Percentiles rank a stretch among this genome's conserved stretches.
Conservation (phyloP, 768 basidiomycete genomes). For the Grammothele lineata region DNA sequence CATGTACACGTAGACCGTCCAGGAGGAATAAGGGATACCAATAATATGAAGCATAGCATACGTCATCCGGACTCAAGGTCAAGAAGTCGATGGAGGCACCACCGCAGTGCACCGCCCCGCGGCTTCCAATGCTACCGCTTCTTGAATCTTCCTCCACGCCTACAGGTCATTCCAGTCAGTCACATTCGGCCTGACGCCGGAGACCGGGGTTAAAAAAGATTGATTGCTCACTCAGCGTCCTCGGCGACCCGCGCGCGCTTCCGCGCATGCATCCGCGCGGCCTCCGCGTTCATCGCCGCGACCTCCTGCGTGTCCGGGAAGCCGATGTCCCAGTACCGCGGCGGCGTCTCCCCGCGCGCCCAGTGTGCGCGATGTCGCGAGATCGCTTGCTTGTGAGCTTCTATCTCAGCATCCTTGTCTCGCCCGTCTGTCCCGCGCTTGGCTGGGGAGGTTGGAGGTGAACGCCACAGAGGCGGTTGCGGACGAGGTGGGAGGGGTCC, state of each 20-base stretch:
- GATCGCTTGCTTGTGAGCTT: constrained; percentile 62
- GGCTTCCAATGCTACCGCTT: too few species aligned
- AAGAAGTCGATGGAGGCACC: too few species aligned
- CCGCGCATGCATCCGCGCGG: constrained; percentile 64
- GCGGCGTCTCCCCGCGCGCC: constrained; percentile 71
- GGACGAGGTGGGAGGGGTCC: constrained; percentile 65
- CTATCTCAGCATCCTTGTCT: constrained; percentile 21
- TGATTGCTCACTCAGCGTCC: constrained; percentile 48
- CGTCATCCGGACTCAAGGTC: too few species aligned
- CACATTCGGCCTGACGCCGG: not conserved
- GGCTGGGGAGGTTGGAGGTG: constrained; percentile 31
- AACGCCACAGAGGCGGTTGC: constrained; percentile 72
- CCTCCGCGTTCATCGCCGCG: constrained; percentile 67
- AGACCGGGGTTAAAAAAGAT: too few species aligned
- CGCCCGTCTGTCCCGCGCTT: constrained; percentile 5
- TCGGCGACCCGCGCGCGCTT: constrained; percentile 56
- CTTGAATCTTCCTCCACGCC: constrained; percentile 14
- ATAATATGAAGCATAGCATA: too few species aligned
- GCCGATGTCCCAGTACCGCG: constrained; percentile 86
- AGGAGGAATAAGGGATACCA: too few species aligned
- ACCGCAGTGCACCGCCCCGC: too few species aligned
- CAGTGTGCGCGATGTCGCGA: constrained; percentile 72
- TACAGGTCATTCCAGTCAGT: not conserved
- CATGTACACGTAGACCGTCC: too few species aligned
- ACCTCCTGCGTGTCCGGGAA: constrained; percentile 87